A percentile compares a stretch with the other conserved stretches of the same genome.
These are phyloP conservation scores for Catharanthus roseus DNA, from an alignment of 257 asterid species.

Conservation along the genomic window DNA sequence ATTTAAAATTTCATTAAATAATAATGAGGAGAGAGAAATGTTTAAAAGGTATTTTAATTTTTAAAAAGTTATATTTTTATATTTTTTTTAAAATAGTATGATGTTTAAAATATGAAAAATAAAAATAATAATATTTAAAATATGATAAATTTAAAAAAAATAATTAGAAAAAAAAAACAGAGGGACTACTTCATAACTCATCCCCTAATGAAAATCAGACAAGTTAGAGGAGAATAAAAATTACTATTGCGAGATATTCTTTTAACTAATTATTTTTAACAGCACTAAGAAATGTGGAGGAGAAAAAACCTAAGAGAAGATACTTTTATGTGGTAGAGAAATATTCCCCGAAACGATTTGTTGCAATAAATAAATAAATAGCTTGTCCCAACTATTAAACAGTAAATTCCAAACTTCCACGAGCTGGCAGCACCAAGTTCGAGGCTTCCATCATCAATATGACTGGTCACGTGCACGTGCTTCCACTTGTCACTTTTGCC, in stretches of 20 bases:
- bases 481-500: conserved; percentile 11
- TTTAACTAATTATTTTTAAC: no score
- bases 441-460: neutral
- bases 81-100: no score
- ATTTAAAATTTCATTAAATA: no score
- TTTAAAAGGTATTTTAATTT: no score
- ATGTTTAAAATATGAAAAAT: no score
- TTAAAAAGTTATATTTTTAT: no score
- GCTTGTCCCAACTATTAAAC: neutral
- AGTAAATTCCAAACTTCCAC: neutral
- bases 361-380: no score
- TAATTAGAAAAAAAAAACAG: no score
- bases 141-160: no score
- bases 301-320: conserved; percentile 19
- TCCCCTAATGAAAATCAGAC: neutral
- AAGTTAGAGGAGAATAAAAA: neutral
- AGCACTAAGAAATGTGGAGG: neutral
- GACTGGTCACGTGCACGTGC: conserved; percentile 5
- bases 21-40: no score
- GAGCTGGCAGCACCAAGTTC: conserved; percentile 12
- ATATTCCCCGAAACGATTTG: conserved; percentile 6
- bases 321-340: conserved; percentile 11
- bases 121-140: no score
- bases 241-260: neutral
- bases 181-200: no score